Percentiles rank a stretch among this genome's conserved stretches.
Conservation (phyloP, 2,329 filamentous ascomycete genomes). For the Colletotrichum viniferum region DNA sequence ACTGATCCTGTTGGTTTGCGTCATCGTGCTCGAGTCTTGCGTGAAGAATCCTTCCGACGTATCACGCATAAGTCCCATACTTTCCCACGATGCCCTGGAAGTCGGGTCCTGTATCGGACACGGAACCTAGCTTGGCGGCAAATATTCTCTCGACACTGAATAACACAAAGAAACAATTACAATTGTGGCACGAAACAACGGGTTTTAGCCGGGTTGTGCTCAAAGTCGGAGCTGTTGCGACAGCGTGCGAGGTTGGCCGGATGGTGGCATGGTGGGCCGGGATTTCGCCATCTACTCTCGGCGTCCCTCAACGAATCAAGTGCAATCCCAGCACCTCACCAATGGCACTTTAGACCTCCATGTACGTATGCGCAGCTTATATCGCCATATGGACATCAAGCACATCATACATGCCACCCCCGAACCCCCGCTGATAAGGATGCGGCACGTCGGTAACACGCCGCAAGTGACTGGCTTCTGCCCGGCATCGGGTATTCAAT, state of each 20-base stretch:
- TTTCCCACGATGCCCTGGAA: background rate
- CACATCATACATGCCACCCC: background rate
- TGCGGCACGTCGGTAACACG: background rate
- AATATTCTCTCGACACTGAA: background rate
- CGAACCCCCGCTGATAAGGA: background rate
- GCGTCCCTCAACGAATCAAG: background rate
- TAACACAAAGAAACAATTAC: rapidly evolving
- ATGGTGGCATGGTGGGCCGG: conserved; percentile 12
- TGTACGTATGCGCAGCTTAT: background rate
- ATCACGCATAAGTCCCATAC: background rate
- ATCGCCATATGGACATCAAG: background rate
- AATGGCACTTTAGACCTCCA: background rate
- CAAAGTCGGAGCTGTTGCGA: background rate
- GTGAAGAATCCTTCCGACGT: background rate
- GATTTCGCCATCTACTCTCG: conserved; percentile 8
- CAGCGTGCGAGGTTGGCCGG: background rate
- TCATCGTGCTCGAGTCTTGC: background rate
- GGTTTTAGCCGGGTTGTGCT: background rate
- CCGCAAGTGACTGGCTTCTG: background rate
- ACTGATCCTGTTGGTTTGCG: background rate
- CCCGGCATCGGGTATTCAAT: background rate
- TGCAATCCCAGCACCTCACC: background rate
- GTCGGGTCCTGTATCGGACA: background rate
- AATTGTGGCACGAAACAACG: background rate
- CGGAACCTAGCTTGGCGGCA: background rate